Evolutionary conservation across 306 rosid genomes (phyloP).

Genomic region (peach (Prunus persica)): DNA sequence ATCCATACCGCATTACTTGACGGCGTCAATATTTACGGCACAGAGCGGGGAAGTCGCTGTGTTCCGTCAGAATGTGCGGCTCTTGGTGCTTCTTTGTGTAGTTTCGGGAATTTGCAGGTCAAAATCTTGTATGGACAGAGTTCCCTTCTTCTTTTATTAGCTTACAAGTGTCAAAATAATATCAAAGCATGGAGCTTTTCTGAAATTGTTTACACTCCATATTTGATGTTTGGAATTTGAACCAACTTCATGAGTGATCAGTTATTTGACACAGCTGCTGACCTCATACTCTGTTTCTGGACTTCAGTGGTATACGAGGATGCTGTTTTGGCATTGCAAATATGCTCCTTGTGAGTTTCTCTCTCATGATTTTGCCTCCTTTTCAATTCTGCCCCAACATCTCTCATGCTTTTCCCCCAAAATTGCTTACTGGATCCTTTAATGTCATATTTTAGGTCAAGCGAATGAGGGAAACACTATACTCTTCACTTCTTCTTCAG

Average conservation of each 20-base stretch:
- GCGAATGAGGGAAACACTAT: constrained; percentile 91
- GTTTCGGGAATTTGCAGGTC: constrained; percentile 98
- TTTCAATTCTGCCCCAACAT: not conserved
- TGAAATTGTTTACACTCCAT: not conserved
- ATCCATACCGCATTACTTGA: constrained; percentile 82
- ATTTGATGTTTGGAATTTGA: constrained; percentile 20
- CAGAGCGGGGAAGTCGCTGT: constrained; percentile 72
- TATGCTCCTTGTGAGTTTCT: constrained; percentile 80
- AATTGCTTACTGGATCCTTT: constrained; percentile 19
- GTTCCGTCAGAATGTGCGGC: constrained; percentile 68
- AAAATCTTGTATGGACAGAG: constrained; percentile 93
- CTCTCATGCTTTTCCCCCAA: not conserved
- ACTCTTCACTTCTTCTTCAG: constrained; percentile 89
- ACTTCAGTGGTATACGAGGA: constrained; percentile 89
- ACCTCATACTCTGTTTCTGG: constrained; percentile 34
- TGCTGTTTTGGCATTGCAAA: constrained; percentile 90
- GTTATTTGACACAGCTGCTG: constrained; percentile 17
- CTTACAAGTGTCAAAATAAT: not conserved
- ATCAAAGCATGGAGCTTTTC: not conserved
- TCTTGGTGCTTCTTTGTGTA: constrained; percentile 65
- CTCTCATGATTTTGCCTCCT: constrained; percentile 6
- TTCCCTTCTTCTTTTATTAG: constrained; percentile 41
- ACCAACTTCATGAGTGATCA: constrained; percentile 7
- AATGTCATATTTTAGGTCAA: constrained; percentile 64
- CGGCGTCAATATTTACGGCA: constrained; percentile 83